Evolutionary conservation across 2,329 filamentous ascomycete genomes (phyloP).

Genomic region (Aschersonia sp.): DNA sequence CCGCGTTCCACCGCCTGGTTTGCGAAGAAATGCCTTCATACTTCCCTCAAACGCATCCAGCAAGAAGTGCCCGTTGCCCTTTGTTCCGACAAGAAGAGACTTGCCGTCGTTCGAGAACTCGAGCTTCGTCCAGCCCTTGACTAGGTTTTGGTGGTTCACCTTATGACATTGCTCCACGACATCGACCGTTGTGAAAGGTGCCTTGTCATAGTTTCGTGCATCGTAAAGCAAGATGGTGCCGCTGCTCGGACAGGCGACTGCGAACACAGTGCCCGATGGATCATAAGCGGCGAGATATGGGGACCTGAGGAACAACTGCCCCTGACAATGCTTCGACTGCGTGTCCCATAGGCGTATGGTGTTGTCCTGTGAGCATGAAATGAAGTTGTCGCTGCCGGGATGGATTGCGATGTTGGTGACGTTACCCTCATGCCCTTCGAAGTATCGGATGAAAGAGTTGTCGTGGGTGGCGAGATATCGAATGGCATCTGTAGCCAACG

Average conservation of each 20-base stretch:
- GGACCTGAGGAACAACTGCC: conserved; percentile 63
- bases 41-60: conserved; percentile 84
- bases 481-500: conserved; percentile 47
- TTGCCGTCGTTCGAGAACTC: conserved; percentile 97
- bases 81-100: conserved; percentile 68
- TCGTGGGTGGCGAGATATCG: conserved; percentile 85
- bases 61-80: conserved; percentile 72
- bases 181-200: conserved; percentile 78
- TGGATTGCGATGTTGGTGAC: conserved; percentile 78
- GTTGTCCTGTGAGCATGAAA: conserved; percentile 83
- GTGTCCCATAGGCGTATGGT: conserved; percentile 87
- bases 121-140: conserved; percentile 72
- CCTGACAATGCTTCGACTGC: conserved; percentile 63
- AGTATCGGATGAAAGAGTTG: conserved; percentile 93
- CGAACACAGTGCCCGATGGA: conserved; percentile 82
- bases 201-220: conserved; percentile 82
- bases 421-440: conserved; percentile 71
- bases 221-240: conserved; percentile 82
- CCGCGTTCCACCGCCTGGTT: conserved; percentile 36
- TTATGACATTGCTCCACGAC: conserved; percentile 41
- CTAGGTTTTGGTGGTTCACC: conserved; percentile 40
- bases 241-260: conserved; percentile 68
- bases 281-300: conserved; percentile 83
- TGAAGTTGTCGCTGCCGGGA: conserved; percentile 77
- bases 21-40: conserved; percentile 59